These are phyloP conservation scores for Myriosclerotinia curreyana DNA, from an alignment of 2,329 filamentous ascomycete genomes.

Conservation along the genomic window DNA sequence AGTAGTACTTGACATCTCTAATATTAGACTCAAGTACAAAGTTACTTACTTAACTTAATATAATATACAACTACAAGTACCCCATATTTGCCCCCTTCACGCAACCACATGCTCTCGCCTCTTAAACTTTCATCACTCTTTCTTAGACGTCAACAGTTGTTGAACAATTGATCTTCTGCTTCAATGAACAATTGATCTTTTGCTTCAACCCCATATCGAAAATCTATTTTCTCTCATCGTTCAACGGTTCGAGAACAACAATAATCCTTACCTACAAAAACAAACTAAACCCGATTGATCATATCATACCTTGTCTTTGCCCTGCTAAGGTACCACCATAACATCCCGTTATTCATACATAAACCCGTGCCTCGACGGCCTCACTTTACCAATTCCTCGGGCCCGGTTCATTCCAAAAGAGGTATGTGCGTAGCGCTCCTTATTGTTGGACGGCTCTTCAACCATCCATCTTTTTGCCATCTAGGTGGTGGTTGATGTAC, in stretches of 20 bases:
- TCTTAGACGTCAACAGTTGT: no score
- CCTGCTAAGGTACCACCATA: constrained; percentile 7
- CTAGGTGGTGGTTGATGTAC: not conserved
- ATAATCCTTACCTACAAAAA: not conserved
- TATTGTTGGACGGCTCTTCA: not conserved
- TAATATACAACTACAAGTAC: no score
- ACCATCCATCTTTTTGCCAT: not conserved
- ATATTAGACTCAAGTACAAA: no score
- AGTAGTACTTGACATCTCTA: no score
- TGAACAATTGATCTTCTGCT: no score
- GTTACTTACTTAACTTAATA: no score
- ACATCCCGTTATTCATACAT: not conserved
- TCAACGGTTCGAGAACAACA: not conserved
- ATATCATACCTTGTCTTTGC: not conserved
- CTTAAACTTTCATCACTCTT: no score
- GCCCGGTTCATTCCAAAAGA: not conserved
- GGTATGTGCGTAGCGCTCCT: constrained; percentile 1
- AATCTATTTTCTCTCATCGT: not conserved
- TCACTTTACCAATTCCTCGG: not conserved
- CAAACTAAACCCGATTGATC: no score
- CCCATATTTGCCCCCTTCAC: no score
- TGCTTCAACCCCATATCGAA: no score
- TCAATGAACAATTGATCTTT: no score
- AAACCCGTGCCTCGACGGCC: not conserved
- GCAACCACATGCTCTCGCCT: no score